Evolutionary conservation across 176 grass and related monocot genomes (phyloP), one percentile per base, ranked within the genome.

Genomic region (Triticum monococcum): DNA sequence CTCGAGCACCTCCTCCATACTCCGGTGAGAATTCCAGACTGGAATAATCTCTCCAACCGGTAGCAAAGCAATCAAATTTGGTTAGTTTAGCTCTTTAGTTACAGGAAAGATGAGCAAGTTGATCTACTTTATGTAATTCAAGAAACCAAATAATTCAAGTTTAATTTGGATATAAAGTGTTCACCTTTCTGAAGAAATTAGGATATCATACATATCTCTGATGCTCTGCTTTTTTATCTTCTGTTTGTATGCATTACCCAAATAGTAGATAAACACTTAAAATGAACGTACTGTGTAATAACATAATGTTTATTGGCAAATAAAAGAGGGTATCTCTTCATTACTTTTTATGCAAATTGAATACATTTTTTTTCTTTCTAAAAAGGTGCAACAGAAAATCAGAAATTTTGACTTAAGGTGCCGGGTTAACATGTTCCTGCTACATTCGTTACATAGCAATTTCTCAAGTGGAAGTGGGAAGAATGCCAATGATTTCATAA

Each of bases 401-500:
- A 46, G 45, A 46, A 35, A 35, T 1, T 4, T 7, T 20, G 30
- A 68, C 30, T 31, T 0, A 1, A 66, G 64, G 64, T 68, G 31
- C 26, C 9, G 65, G 65, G 57, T 61, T 46, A 46, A 46, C 12
- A 46, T 0, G 45, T 46, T 46, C 0, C 45, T 46, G 45, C 45
- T 46, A 13, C 0, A 13, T 46, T 46, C 45, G 4, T 46, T 46
- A 12, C 30, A 16, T 35, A 33, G 9, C n/a, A 12, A 64, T 64
- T 64, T 64, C 61, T 64, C 61, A 24, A 64, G 24, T 64, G 61
- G 61, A 11, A 13, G 61, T 11, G 25, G 24, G 61, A 64, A 64
- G 9, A 28, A 64, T 64, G 61, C 61, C 45, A 12, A 57, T 10
- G 20, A 86, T n/a, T 80, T 79, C 67, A 33, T 79, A 9, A 86